phyloP scores from a whole-genome alignment of 2,329 filamentous ascomycete genomes.

The Penicillium polonicum region DNA sequence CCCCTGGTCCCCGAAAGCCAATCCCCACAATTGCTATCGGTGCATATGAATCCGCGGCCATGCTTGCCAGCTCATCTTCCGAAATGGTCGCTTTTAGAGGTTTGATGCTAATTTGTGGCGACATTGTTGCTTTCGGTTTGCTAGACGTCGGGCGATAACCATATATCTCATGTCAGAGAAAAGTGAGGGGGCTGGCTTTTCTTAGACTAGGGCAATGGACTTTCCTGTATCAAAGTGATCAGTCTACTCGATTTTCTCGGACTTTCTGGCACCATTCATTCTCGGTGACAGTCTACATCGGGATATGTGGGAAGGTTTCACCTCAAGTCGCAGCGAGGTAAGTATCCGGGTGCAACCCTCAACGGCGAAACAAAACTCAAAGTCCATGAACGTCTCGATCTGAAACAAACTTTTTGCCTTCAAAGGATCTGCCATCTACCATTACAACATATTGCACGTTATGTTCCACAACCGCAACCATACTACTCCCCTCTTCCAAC shows the following conservation, averaged over 20 bases:
- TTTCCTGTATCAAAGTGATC: neutral
- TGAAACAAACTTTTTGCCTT: constrained; percentile 3
- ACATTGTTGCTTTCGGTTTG: neutral
- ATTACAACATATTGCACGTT: neutral
- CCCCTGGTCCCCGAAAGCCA: constrained; percentile 26
- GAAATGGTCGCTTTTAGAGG: neutral
- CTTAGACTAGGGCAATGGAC: neutral
- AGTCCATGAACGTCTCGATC: neutral
- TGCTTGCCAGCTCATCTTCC: constrained; percentile 2
- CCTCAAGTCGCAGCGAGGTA: neutral
- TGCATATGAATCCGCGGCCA: constrained; percentile 8
- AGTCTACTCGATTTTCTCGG: neutral
- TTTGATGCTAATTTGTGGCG: neutral
- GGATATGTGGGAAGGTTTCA: neutral
- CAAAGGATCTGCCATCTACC: neutral
- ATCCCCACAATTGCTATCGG: constrained; percentile 31
- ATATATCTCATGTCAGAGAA: neutral
- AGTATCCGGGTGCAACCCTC: constrained; percentile 11
- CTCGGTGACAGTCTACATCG: neutral
- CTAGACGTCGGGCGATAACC: neutral
- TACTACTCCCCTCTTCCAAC: neutral
- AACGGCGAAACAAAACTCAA: constrained; percentile 3
- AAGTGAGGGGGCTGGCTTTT: neutral
- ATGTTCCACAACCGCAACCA: neutral
- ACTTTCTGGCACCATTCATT: neutral